phyloP scores from a whole-genome alignment of 495 filamentous ascomycete genomes.

The Opeltia flavorubescens region DNA sequence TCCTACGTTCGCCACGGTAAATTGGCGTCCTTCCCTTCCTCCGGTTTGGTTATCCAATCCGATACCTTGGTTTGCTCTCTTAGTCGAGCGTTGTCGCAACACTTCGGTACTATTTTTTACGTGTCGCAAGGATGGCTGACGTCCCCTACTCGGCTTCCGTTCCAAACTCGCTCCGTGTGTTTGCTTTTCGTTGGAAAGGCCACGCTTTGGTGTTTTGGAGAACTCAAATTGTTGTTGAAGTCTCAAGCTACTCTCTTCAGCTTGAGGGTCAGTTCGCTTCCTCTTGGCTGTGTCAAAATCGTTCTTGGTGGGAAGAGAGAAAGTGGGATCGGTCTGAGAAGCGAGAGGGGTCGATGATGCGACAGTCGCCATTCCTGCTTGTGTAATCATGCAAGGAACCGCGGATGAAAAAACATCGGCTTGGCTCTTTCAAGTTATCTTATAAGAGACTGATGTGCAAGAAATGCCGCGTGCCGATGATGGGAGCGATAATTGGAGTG shows the following conservation, averaged over 20 bases:
- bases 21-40: constrained; percentile 52
- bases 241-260: not conserved
- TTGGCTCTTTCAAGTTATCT: too few species aligned
- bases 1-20: constrained; percentile 87
- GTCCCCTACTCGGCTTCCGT: not conserved
- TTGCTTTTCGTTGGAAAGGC: not conserved
- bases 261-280: not conserved
- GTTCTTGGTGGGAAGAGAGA: not conserved
- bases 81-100: constrained; percentile 28
- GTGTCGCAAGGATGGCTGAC: constrained; percentile 23
- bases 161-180: not conserved
- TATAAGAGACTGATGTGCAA: too few species aligned
- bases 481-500: too few species aligned
- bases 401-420: too few species aligned
- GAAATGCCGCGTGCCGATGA: too few species aligned
- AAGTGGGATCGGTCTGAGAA: not conserved
- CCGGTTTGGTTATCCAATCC: constrained; percentile 21
- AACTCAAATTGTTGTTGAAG: not conserved
- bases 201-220: not conserved
- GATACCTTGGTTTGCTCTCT: constrained; percentile 23
- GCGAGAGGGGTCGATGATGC: not conserved
- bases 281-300: not conserved
- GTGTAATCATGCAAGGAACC: not conserved
- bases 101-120: constrained; percentile 35
- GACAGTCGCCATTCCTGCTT: not conserved